Conservation (phyloP, 208 protist species). For the Giardia duodenalis region DNA sequence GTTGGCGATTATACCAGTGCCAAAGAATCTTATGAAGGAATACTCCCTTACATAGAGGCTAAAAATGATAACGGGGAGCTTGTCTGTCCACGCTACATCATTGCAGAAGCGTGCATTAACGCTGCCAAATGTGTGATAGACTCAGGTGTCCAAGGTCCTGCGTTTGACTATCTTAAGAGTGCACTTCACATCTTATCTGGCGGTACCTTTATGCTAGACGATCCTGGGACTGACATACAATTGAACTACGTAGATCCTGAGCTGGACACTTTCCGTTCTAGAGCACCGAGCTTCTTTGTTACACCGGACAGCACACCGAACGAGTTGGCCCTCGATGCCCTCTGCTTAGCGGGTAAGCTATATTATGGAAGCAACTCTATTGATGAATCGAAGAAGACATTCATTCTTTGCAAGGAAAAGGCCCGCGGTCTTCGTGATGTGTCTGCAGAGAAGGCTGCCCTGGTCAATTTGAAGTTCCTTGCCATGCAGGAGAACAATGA, state of each 20-base stretch:
- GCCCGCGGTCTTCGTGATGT: background rate
- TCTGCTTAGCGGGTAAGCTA: background rate
- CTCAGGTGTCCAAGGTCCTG: background rate
- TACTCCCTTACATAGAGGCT: background rate
- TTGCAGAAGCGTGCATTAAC: background rate
- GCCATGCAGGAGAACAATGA: background rate
- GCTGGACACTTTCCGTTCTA: background rate
- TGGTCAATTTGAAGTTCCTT: background rate
- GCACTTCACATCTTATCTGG: background rate
- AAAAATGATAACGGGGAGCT: background rate
- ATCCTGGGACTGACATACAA: background rate
- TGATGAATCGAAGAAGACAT: background rate
- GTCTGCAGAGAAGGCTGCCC: background rate
- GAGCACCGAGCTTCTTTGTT: background rate
- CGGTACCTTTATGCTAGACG: background rate
- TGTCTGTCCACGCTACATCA: background rate
- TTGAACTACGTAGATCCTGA: background rate
- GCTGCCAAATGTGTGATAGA: background rate
- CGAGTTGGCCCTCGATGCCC: background rate
- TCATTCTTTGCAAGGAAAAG: background rate
- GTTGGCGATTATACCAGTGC: background rate
- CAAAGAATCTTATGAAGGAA: background rate
- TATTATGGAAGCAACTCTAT: background rate
- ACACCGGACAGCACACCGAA: background rate
- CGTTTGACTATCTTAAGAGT: background rate